Conservation (phyloP, 2,329 filamentous ascomycete genomes). For the Emmonsiellopsis sp. region DNA sequence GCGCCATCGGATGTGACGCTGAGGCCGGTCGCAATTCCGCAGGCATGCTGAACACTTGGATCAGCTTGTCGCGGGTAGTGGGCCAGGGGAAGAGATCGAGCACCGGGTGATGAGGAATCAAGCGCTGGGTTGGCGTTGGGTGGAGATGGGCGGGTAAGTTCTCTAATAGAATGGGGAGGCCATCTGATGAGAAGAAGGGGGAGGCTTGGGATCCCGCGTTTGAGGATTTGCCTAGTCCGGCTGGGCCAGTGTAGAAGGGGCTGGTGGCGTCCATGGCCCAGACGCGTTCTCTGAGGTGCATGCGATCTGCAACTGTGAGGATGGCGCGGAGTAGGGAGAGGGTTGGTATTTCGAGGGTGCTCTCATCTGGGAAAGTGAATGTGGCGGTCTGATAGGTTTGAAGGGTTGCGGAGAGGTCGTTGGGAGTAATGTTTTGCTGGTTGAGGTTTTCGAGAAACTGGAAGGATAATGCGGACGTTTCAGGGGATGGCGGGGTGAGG, state of each 20-base stretch:
- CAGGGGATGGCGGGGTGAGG: background rate
- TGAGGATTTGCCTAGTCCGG: background rate
- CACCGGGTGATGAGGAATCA: slow-evolving; percentile 47
- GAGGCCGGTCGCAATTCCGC: slow-evolving; percentile 38
- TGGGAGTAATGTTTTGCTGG: slow-evolving; percentile 2
- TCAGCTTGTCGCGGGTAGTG: slow-evolving; percentile 42
- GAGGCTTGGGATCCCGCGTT: background rate
- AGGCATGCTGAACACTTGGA: slow-evolving; percentile 44
- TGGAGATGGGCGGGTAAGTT: slow-evolving; percentile 40
- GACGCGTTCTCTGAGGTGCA: slow-evolving; percentile 33
- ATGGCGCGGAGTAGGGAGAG: slow-evolving; percentile 41
- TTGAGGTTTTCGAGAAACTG: slow-evolving; percentile 9
- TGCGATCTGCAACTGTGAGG: slow-evolving; percentile 38
- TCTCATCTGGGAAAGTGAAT: slow-evolving; percentile 38
- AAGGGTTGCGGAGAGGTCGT: slow-evolving; percentile 11
- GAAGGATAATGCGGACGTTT: slow-evolving; percentile 6
- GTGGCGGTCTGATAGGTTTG: slow-evolving; percentile 15
- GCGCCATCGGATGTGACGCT: slow-evolving; percentile 38
- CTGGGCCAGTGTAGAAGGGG: slow-evolving; percentile 32
- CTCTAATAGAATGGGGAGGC: slow-evolving; percentile 11
- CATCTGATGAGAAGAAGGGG: background rate
- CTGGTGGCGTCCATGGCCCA: slow-evolving; percentile 41
- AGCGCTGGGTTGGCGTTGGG: slow-evolving; percentile 42
- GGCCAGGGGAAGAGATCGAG: slow-evolving; percentile 53
- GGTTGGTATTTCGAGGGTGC: slow-evolving; percentile 40